Evolutionary conservation across 2,329 filamentous ascomycete genomes (phyloP), one percentile per base, ranked within the genome.

Genomic region (Epichloe elymi): DNA sequence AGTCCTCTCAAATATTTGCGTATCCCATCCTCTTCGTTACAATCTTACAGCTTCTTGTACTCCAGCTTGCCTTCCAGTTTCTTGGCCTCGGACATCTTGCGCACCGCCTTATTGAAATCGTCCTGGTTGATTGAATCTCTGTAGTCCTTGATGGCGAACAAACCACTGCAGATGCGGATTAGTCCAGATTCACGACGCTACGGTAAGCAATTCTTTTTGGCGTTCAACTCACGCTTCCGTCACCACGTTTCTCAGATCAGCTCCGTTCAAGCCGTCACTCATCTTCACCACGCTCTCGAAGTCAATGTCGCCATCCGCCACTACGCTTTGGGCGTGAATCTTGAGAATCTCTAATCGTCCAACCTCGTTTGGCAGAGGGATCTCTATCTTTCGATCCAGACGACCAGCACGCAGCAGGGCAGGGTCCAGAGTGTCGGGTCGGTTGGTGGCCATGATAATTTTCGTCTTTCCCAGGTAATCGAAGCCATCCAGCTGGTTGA

Each of bases 221-320:
- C 53, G 56, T 10, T 26, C n/a, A 36, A 82, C 88, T 76, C 79
- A 95, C 88, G 93, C 93, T 77, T 98, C 93, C 14, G 93, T 98
- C 49, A 98, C 90, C 49, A 98, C 90, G 65, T 98, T 98, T 64
- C 93, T 79, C 74, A 98, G 72, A 80, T 98, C 93, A 48, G 93
- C 93, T 65, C 93, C 93, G 70, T 98, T 98, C 61, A 98, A 79
- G 30, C 91, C 90, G 64, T 98, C 93, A 61, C 90, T 96, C 93
- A 98, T 98, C 82, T 98, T 98, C 59, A 98, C 93, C 54, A 98
- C 89, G 62, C 88, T 96, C 78, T 98, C 93, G 65, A 95, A 98
- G 68, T 98, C 94, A 63, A 98, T 88, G 56, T 98, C 93, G 1
- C 91, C 93, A 60, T 97, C 91, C 44, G 87, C 83, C 53, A 88